These are phyloP conservation scores for Tephrocybe sp. DNA, from an alignment of 768 basidiomycete genomes.

Conservation along the genomic window DNA sequence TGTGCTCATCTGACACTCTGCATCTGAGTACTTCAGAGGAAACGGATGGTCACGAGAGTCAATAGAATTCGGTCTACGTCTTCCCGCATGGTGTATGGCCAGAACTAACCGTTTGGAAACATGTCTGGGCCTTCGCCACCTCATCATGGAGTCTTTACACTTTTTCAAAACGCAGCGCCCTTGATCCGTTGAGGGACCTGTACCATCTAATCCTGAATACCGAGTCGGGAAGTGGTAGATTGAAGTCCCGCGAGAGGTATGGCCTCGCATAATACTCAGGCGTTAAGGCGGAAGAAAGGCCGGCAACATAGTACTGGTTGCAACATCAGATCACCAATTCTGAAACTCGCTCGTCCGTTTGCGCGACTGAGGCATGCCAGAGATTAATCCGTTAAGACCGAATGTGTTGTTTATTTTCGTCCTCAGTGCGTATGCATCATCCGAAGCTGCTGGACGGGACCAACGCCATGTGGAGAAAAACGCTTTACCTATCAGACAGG, in stretches of 20 bases:
- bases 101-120: too few species aligned
- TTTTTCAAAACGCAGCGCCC: too few species aligned
- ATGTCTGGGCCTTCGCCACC: too few species aligned
- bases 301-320: background rate
- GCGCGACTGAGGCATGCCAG: background rate
- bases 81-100: too few species aligned
- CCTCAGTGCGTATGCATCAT: constrained; percentile 6
- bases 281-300: background rate
- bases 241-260: background rate
- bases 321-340: too few species aligned
- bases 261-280: background rate
- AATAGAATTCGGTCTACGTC: too few species aligned
- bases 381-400: background rate
- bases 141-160: too few species aligned
- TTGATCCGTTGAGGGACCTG: background rate
- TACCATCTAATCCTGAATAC: background rate
- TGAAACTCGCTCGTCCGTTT: too few species aligned
- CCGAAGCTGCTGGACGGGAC: constrained; percentile 11
- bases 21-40: constrained; percentile 2
- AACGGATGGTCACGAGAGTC: too few species aligned
- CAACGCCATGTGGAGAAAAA: constrained; percentile 8
- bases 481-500: constrained; percentile 5
- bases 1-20: constrained; percentile 2
- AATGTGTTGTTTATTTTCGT: constrained; percentile 1
- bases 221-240: too few species aligned